These are phyloP conservation scores for Thermoascus crustaceus DNA, from an alignment of 2,329 filamentous ascomycete genomes.

Conservation along the genomic window DNA sequence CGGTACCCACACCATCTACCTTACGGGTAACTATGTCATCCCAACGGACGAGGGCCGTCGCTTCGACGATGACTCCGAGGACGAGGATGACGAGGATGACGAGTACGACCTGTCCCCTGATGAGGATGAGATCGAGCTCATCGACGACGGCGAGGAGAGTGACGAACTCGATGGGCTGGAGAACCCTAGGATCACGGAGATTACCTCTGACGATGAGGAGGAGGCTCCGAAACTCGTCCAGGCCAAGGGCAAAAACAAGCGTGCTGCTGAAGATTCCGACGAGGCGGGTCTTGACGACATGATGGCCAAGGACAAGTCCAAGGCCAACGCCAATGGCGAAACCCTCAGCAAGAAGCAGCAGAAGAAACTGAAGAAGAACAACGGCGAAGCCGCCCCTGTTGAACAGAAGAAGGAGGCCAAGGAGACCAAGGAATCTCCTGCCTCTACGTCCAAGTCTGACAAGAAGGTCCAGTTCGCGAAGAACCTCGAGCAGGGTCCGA, in stretches of 20 bases:
- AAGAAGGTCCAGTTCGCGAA: conserved; percentile 99
- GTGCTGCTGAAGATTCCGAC: conserved; percentile 62
- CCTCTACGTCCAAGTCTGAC: conserved; percentile 51
- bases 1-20: conserved; percentile 81
- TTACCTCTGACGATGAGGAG: conserved; percentile 72
- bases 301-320: conserved; percentile 65
- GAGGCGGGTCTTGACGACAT: conserved; percentile 68
- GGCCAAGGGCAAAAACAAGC: conserved; percentile 81
- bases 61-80: conserved; percentile 44
- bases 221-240: conserved; percentile 47
- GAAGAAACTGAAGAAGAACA: conserved; percentile 99
- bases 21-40: conserved; percentile 94
- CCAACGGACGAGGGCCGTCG: conserved; percentile 48
- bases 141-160: conserved; percentile 52
- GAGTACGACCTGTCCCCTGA: conserved; percentile 78
- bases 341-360: conserved; percentile 87
- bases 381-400: conserved; percentile 67
- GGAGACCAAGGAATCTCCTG: conserved; percentile 40
- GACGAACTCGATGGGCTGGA: conserved; percentile 72
- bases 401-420: conserved; percentile 51
- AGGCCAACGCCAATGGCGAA: conserved; percentile 49
- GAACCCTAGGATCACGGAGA: conserved; percentile 73
- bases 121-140: conserved; percentile 62
- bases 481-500: conserved; percentile 95
- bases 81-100: conserved; percentile 56